Evolutionary conservation across 805 yeast genomes (phyloP).

Genomic region (Saitoella complicata): DNA sequence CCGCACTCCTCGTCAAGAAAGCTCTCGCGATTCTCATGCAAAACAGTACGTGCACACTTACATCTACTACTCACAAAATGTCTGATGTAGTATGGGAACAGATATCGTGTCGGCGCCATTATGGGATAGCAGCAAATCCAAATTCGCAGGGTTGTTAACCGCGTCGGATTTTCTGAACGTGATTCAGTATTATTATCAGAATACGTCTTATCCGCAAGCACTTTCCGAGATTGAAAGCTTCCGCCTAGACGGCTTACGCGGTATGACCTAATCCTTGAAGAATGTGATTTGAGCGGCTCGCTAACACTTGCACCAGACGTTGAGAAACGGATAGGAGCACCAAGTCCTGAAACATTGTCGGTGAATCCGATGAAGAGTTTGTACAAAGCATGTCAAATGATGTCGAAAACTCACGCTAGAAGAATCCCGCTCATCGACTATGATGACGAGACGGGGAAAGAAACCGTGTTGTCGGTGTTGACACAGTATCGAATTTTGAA

Average conservation of each 20-base stretch:
- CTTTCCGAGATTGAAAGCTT: constrained; percentile 75
- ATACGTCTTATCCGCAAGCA: constrained; percentile 43
- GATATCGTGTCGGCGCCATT: constrained; percentile 89
- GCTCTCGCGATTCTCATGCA: constrained; percentile 79
- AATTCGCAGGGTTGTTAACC: constrained; percentile 88
- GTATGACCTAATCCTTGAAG: neutral
- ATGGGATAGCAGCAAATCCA: constrained; percentile 80
- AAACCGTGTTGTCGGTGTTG: constrained; percentile 84
- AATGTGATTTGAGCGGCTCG: neutral
- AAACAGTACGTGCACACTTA: constrained; percentile 29
- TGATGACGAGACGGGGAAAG: constrained; percentile 82
- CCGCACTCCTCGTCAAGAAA: constrained; percentile 75
- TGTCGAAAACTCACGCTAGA: constrained; percentile 77
- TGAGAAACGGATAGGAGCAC: constrained; percentile 74
- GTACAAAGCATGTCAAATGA: constrained; percentile 83
- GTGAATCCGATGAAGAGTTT: constrained; percentile 82
- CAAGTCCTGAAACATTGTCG: constrained; percentile 68
- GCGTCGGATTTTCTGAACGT: constrained; percentile 88
- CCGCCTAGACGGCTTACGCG: constrained; percentile 56
- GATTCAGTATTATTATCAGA: constrained; percentile 78
- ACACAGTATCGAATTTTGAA: constrained; percentile 93
- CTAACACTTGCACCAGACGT: constrained; percentile 37
- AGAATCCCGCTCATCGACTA: constrained; percentile 89
- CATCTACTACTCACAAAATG: neutral
- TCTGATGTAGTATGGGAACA: constrained; percentile 56